Percentiles rank a stretch among this genome's conserved stretches.
phyloP scores from a whole-genome alignment of 1,284 basidiomycete genomes.

The Phellopilus nigrolimitatus region DNA sequence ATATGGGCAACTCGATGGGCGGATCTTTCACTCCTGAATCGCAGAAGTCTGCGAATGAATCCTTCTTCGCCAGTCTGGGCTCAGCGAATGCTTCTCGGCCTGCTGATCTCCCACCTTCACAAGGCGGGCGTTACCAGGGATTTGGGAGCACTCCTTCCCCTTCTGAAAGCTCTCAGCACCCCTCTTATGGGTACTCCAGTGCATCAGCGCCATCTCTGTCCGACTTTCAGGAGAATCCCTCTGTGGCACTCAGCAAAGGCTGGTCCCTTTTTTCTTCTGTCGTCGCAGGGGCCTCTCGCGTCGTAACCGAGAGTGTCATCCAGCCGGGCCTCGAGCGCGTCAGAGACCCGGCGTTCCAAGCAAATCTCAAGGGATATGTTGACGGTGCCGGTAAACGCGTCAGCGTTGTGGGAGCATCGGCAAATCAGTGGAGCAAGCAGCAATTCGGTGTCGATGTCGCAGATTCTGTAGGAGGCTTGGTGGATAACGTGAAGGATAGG shows the following conservation, averaged over 20 bases:
- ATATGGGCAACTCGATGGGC: slow-evolving; percentile 35
- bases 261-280: slow-evolving; percentile 81
- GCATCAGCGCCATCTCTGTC: slow-evolving; percentile 61
- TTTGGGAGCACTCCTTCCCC: slow-evolving; percentile 74
- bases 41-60: slow-evolving; percentile 72
- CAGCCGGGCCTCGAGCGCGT: slow-evolving; percentile 78
- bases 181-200: slow-evolving; percentile 64
- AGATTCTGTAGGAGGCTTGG: slow-evolving; percentile 52
- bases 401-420: slow-evolving; percentile 49
- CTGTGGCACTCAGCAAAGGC: slow-evolving; percentile 74
- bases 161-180: slow-evolving; percentile 42
- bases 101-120: slow-evolving; percentile 72
- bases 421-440: slow-evolving; percentile 67
- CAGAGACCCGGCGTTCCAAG: slow-evolving; percentile 71
- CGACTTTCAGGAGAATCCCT: slow-evolving; percentile 78
- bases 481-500: slow-evolving; percentile 17
- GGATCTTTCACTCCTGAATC: slow-evolving; percentile 32
- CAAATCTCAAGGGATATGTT: slow-evolving; percentile 65
- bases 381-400: slow-evolving; percentile 62
- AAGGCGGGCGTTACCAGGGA: slow-evolving; percentile 81
- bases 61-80: slow-evolving; percentile 71
- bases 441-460: slow-evolving; percentile 79
- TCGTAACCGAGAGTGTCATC: slow-evolving; percentile 74
- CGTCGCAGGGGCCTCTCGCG: slow-evolving; percentile 66
- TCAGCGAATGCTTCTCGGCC: slow-evolving; percentile 66